Percentiles rank a stretch among this genome's conserved stretches.
phyloP scores from a whole-genome alignment of 139 green algal species.

The Closterium sp. region DNA sequence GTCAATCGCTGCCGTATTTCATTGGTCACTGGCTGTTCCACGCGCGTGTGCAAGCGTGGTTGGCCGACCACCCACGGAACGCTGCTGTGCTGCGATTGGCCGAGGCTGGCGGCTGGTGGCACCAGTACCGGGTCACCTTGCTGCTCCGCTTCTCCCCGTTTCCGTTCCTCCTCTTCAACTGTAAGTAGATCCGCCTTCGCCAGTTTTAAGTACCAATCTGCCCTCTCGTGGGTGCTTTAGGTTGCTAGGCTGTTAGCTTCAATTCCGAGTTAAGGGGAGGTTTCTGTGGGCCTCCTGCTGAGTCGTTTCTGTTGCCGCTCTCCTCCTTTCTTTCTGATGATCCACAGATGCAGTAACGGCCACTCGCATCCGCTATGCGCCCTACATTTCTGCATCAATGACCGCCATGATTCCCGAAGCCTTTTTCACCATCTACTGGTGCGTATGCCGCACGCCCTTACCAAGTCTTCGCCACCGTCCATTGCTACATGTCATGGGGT shows the following conservation, averaged over 20 bases:
- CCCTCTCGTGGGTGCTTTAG: neutral
- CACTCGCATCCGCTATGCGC: conserved; percentile 25
- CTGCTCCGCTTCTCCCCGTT: conserved; percentile 41
- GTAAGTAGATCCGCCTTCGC: neutral
- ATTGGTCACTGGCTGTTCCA: conserved; percentile 42
- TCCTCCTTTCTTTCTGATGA: neutral
- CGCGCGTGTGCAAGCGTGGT: conserved; percentile 39
- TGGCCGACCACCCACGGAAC: conserved; percentile 28
- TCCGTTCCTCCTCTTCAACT: conserved; percentile 40
- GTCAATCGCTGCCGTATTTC: conserved; percentile 30
- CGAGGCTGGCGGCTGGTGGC: conserved; percentile 32
- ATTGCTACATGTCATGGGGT: no score
- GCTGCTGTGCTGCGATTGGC: conserved; percentile 19
- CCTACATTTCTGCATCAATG: conserved; percentile 37
- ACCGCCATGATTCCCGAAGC: conserved; percentile 15
- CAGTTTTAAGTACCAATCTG: neutral
- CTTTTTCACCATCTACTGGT: conserved; percentile 27
- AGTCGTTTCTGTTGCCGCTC: no score
- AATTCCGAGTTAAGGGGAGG: neutral
- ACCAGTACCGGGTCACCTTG: conserved; percentile 38
- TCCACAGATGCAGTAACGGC: conserved; percentile 24
- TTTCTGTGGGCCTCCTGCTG: neutral
- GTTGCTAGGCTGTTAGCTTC: neutral
- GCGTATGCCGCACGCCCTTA: neutral
- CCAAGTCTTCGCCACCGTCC: neutral